Base-by-base conservation (phyloP, 2,329 filamentous ascomycete genomes). In the Alternaria gansuensis region DNA sequence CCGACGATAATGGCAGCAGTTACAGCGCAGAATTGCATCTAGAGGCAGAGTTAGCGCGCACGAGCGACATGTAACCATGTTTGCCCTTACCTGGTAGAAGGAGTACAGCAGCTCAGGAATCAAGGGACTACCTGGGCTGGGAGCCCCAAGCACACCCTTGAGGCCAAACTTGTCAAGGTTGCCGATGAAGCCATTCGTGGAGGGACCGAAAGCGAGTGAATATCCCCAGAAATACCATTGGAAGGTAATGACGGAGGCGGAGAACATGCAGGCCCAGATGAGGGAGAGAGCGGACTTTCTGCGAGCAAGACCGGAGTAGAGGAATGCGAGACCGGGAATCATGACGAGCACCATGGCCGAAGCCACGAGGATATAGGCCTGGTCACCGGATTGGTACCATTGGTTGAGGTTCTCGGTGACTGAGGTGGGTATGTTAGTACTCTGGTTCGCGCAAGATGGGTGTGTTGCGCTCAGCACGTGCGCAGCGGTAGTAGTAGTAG, bases 191-290 rank as follows among this genome's bases (percentile, higher is more conserved):
- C 91, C 90, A 80, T 91, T 97, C 67, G 87, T 92, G 4, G 89
- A 91, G 41, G 86, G 84, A 73, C 91, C 95, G 80, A 98, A 97
- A 51, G 94, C 93, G 62, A 99, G 84, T 13, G 94, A 97, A 80
- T 97, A 99, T 36, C 95, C 95, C 94, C 95, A 98, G 79, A 99
- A 97, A 75, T 97, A 98, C 95, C 95, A 99, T 82, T 99, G 95
- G 83, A 99, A 97, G 56, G 91, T 90, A 77, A 97, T 85, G 75
- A 98, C 88, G 46, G 91, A 93, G 76, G 90, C 90, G 45, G 93
- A 95, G 78, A 90, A 94, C 91, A 99, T 96, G 81, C 90, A 93
- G 13, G 94, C 93, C 92, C 93, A 98, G 74, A 99, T 95, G 84
- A 98, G 90, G 65, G 93, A 97, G 41, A 99, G 86, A 29, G 95